Evolutionary conservation across 805 yeast genomes (phyloP).

Genomic region (Suhomyces kilbournensis): DNA sequence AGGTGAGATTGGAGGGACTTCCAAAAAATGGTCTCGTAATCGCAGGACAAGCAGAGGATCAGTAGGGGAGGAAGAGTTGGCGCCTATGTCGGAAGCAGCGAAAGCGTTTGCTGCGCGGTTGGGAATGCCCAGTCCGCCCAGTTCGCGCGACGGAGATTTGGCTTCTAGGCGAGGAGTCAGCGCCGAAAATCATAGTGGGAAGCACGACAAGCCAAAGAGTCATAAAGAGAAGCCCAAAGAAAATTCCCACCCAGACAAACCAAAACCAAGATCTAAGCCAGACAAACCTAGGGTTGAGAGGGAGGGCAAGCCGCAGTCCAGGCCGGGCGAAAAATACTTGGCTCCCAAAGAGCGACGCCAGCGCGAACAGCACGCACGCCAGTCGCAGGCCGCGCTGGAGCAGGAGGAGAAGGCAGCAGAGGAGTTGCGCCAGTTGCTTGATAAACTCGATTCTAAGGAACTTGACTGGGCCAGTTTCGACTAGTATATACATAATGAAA

Average conservation of each 20-base stretch:
- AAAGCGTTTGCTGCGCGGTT: slow-evolving; percentile 31
- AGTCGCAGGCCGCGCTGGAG: slow-evolving; percentile 2
- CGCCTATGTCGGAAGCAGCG: slow-evolving; percentile 32
- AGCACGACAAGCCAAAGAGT: not conserved
- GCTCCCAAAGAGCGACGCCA: not conserved
- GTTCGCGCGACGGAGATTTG: not conserved
- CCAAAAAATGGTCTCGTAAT: not conserved
- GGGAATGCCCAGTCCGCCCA: slow-evolving; percentile 9
- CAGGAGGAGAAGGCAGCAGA: slow-evolving; percentile 10
- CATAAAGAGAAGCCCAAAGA: not conserved
- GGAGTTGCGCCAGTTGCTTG: slow-evolving; percentile 27
- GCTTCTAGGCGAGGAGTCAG: not conserved
- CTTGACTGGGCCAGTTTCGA: slow-evolving; percentile 35
- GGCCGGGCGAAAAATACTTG: not conserved
- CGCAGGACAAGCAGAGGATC: not conserved
- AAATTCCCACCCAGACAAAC: not conserved
- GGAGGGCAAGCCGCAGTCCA: not conserved
- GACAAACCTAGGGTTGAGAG: not conserved
- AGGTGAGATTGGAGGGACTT: not conserved
- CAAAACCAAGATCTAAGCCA: not conserved
- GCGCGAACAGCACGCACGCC: not conserved
- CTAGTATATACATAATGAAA: slow-evolving; percentile 1
- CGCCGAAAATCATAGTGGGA: not conserved
- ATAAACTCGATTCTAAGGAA: slow-evolving; percentile 24
- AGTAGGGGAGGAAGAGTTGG: not conserved